A percentile compares a stretch with the other conserved stretches of the same genome.
phyloP scores from a whole-genome alignment of 306 rosid genomes.

The Trichosanthes truncata region DNA sequence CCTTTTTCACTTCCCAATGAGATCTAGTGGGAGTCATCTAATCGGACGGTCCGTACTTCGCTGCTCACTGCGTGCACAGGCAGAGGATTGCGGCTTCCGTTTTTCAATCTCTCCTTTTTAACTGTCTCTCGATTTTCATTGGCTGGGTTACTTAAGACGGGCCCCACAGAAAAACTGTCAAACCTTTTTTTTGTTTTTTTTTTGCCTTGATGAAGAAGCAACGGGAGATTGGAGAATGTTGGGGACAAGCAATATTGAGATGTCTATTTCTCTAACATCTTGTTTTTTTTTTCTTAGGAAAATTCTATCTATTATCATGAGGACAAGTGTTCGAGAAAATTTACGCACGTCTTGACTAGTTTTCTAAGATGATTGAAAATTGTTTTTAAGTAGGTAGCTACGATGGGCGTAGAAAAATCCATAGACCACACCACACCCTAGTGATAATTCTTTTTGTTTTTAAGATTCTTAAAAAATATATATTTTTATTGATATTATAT shows the following conservation, averaged over 20 bases:
- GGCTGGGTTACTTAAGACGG: neutral
- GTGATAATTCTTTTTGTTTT: no score
- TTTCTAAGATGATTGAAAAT: no score
- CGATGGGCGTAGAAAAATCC: no score
- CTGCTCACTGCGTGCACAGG: neutral
- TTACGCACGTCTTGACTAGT: no score
- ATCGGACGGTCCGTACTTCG: neutral
- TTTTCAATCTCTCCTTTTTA: neutral
- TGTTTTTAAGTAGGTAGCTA: no score
- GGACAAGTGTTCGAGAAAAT: no score
- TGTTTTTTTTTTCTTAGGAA: no score
- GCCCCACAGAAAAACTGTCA: neutral
- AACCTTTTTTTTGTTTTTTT: neutral
- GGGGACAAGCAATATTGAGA: constrained; percentile 14
- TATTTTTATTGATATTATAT: no score
- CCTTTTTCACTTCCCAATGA: constrained; percentile 20
- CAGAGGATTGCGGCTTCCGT: neutral
- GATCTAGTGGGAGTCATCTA: constrained; percentile 10
- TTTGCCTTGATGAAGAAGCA: neutral
- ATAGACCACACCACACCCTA: no score
- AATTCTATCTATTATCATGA: no score
- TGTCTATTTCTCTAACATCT: neutral
- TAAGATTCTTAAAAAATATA: no score
- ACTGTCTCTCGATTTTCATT: neutral
- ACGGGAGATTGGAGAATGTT: neutral